Evolutionary conservation across 768 basidiomycete genomes (phyloP).

Genomic region (Tylopilus subfusipes): DNA sequence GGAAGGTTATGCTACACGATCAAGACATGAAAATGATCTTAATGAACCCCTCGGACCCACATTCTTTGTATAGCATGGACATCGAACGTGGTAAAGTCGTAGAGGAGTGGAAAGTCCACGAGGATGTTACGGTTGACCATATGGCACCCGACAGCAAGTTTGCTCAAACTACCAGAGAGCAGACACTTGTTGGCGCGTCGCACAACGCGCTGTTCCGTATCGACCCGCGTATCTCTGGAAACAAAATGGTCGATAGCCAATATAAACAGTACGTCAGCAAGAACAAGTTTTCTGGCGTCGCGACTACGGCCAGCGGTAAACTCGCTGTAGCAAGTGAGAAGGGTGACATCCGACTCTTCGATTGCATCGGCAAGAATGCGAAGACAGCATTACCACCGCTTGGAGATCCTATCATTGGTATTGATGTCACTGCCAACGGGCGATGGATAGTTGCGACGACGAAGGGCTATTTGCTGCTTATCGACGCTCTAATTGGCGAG

Average conservation of each 20-base stretch:
- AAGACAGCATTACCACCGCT: constrained; percentile 96
- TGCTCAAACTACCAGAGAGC: constrained; percentile 86
- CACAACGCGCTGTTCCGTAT: constrained; percentile 97
- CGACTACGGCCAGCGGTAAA: constrained; percentile 83
- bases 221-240: constrained; percentile 90
- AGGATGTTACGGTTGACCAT: constrained; percentile 79
- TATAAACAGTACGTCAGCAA: constrained; percentile 96
- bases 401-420: constrained; percentile 91
- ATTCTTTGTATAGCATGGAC: constrained; percentile 87
- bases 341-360: constrained; percentile 94
- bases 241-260: constrained; percentile 90
- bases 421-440: constrained; percentile 92
- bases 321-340: constrained; percentile 94
- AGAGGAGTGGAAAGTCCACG: constrained; percentile 98
- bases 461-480: constrained; percentile 87
- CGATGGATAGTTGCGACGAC: constrained; percentile 96
- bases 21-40: constrained; percentile 95
- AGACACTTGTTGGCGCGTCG: constrained; percentile 90
- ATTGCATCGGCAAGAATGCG: constrained; percentile 96
- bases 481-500: constrained; percentile 93
- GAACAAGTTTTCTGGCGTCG: constrained; percentile 90
- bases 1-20: constrained; percentile 91
- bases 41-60: constrained; percentile 76
- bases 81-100: constrained; percentile 93
- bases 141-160: constrained; percentile 94